phyloP scores from a whole-genome alignment of 176 grass and related monocot genomes.

The Tillandsia leiboldiana region DNA sequence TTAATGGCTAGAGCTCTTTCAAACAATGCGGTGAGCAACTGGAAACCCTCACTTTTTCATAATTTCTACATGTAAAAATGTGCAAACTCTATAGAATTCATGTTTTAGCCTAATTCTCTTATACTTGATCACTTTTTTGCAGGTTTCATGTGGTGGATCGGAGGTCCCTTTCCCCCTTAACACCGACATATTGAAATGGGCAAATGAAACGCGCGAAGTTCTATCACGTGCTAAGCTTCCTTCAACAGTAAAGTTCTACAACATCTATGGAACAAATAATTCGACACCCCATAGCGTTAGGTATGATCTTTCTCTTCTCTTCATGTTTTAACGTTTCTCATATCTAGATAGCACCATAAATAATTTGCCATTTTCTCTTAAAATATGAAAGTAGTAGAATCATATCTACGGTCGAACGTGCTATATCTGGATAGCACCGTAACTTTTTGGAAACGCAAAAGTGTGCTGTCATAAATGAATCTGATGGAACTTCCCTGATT shows the following conservation, averaged over 20 bases:
- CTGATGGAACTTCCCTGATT: background rate
- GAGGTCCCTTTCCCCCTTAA: conserved; percentile 67
- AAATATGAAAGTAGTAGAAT: too few relatives aligned
- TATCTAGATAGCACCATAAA: too few relatives aligned
- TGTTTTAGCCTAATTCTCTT: conserved; percentile 12
- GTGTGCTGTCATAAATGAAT: too few relatives aligned
- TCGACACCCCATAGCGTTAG: conserved; percentile 78
- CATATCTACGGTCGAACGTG: too few relatives aligned
- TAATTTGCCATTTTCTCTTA: too few relatives aligned
- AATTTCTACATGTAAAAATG: too few relatives aligned
- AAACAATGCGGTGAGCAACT: conserved; percentile 50
- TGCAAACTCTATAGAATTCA: background rate
- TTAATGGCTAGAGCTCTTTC: conserved; percentile 82
- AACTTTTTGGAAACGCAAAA: too few relatives aligned
- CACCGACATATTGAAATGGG: conserved; percentile 74
- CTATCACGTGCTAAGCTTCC: conserved; percentile 71
- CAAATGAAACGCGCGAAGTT: conserved; percentile 79
- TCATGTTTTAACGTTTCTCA: background rate
- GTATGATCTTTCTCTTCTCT: conserved; percentile 25
- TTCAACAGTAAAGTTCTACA: conserved; percentile 84
- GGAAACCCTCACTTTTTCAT: conserved; percentile 2
- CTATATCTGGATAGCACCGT: too few relatives aligned
- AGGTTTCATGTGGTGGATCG: conserved; percentile 58
- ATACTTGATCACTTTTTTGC: conserved; percentile 22
- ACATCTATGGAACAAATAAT: conserved; percentile 77